Conservation (phyloP, 2,329 filamentous ascomycete genomes). For the Colletotrichum costaricense region DNA sequence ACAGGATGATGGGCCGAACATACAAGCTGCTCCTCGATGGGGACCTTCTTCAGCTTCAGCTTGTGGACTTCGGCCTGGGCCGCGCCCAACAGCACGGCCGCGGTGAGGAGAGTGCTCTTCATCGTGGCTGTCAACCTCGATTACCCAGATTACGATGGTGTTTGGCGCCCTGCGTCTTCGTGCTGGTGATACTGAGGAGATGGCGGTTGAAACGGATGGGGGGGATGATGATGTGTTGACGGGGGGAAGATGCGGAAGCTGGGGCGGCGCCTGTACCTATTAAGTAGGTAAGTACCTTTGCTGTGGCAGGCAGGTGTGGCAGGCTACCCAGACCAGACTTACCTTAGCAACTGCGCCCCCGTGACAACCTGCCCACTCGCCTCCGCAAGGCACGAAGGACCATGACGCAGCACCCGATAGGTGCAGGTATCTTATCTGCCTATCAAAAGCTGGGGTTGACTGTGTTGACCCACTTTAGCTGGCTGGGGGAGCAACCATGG, state of each 20-base stretch:
- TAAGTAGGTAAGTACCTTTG: conserved; percentile 30
- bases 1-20: conserved; percentile 47
- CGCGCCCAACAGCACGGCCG: conserved; percentile 83
- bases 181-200: conserved; percentile 23
- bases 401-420: conserved; percentile 27
- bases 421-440: conserved; percentile 3
- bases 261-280: conserved; percentile 32
- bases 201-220: conserved; percentile 8
- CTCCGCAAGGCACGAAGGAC: conserved; percentile 28
- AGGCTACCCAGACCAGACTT: neutral
- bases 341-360: conserved; percentile 10
- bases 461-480: neutral
- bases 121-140: conserved; percentile 63
- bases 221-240: conserved; percentile 34
- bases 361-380: conserved; percentile 31
- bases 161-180: conserved; percentile 28
- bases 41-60: conserved; percentile 97
- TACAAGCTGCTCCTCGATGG: conserved; percentile 92
- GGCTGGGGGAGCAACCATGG: conserved; percentile 3
- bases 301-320: neutral
- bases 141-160: conserved; percentile 5
- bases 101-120: conserved; percentile 86
- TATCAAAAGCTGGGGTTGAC: conserved; percentile 12
- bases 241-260: conserved; percentile 28
- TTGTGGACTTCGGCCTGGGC: conserved; percentile 90